Base-by-base conservation (phyloP, 2,329 filamentous ascomycete species). In the Fusarium sp. region DNA sequence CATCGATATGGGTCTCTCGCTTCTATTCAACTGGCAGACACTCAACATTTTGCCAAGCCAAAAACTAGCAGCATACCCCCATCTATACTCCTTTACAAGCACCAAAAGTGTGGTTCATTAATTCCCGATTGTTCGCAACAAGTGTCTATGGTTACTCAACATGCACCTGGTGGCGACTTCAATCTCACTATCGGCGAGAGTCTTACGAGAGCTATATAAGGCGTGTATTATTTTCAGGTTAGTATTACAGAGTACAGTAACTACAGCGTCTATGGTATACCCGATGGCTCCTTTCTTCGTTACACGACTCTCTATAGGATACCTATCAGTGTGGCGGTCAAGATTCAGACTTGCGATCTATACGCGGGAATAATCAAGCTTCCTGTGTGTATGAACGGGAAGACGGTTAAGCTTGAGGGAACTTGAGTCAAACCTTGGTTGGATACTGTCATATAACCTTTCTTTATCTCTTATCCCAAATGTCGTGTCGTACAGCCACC, bases 61-160 rank as follows among this genome's bases (percentile, higher is more conserved):
- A 79, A 99, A 99, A 76, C 87, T 99, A 19, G 96, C 96, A 4
- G 94, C 94, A 2, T 99, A 99, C 77, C 91, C 95, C 11, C 96
- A 99, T 81, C 82, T 99, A 0, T 99, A 97, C 82, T 97, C 94
- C 1, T 98, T 95, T 78, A 97, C 95, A 0, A 97, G 93, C 77
- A 97, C 94, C 58, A 99, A 99, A 80, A 94, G 91, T 20, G 94
- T 99, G 10, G 96, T 99, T 0, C 96, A 99, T 77, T 99, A 96
- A 96, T 99, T 99, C 78, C 96, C 99, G 77, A 97, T 99, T 76
- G 99, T 99, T 73, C 91, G 96, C 68, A 97, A 95, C 74, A 92
- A 93, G 73, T 94, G 89, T n/a, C n/a, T n/a, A n/a, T n/a, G n/a
- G n/a, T n/a, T n/a, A n/a, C n/a, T n/a, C n/a, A n/a, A n/a, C n/a